Evolutionary conservation across 805 yeast species (phyloP).

Genomic region (Kodamaea neixiangensis): DNA sequence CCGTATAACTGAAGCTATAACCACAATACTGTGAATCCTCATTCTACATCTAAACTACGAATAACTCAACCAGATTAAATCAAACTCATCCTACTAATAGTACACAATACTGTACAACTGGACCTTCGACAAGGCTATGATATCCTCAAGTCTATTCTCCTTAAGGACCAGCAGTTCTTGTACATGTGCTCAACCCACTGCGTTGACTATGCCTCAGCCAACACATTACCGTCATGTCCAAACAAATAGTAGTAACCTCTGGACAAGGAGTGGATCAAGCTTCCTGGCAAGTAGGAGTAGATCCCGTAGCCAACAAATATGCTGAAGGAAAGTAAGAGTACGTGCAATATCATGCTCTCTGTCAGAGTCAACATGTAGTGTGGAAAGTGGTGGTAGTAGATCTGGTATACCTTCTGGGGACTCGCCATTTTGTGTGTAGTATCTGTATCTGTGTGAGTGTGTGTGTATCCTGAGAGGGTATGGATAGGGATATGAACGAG

Average conservation of each 20-base stretch:
- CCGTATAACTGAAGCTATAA: no score
- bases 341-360: constrained; percentile 34
- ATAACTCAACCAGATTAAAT: not conserved
- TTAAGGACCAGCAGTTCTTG: not conserved
- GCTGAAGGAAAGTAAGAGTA: constrained; percentile 23
- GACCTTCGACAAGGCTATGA: not conserved
- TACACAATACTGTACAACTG: not conserved
- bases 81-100: not conserved
- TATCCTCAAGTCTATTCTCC: not conserved
- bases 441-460: not conserved
- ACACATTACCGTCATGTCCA: constrained; percentile 21
- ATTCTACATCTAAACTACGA: not conserved
- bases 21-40: no score
- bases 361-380: constrained; percentile 50
- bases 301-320: constrained; percentile 31
- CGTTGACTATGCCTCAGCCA: not conserved
- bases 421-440: constrained; percentile 4
- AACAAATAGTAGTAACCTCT: constrained; percentile 39
- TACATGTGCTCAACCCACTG: not conserved
- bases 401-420: constrained; percentile 13
- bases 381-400: constrained; percentile 49
- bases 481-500: not conserved
- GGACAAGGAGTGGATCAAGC: constrained; percentile 30
- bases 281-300: constrained; percentile 27
- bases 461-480: not conserved